These are phyloP conservation scores for Coniochaeta ligniaria DNA, from an alignment of 2,329 filamentous ascomycete genomes.

Conservation along the genomic window DNA sequence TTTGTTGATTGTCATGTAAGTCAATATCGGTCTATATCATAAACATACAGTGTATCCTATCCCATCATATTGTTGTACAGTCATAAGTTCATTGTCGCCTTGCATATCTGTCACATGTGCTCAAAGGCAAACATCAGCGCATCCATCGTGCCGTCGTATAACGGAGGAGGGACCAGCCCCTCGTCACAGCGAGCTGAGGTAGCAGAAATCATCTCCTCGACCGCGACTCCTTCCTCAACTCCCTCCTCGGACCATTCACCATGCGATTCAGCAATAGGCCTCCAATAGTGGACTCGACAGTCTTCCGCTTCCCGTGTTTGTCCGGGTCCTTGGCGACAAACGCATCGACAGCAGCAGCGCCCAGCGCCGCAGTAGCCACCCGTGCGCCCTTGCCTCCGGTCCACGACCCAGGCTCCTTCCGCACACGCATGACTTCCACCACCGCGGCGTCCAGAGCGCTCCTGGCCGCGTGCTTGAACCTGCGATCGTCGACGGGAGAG, in stretches of 20 bases:
- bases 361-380: slow-evolving; percentile 16
- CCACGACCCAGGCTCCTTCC: slow-evolving; percentile 14
- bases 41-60: background rate
- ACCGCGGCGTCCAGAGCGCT: background rate
- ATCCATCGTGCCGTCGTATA: too few species aligned
- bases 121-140: background rate
- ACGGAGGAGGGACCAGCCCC: too few species aligned
- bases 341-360: slow-evolving; percentile 14
- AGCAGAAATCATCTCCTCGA: background rate
- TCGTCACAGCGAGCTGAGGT: too few species aligned
- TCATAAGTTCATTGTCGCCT: background rate
- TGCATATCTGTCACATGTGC: background rate
- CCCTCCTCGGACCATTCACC: slow-evolving; percentile 15
- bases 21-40: background rate
- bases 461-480: background rate
- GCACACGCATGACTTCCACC: slow-evolving; percentile 2
- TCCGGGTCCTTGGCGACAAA: slow-evolving; percentile 2
- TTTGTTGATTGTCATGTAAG: background rate
- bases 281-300: slow-evolving; percentile 9
- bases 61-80: background rate
- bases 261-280: slow-evolving; percentile 16
- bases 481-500: background rate
- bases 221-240: slow-evolving; percentile 6
- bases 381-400: slow-evolving; percentile 13
- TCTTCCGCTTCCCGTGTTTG: background rate